Conservation (phyloP, 352 stramenopile genomes). For the Globisporangium nagaii region DNA sequence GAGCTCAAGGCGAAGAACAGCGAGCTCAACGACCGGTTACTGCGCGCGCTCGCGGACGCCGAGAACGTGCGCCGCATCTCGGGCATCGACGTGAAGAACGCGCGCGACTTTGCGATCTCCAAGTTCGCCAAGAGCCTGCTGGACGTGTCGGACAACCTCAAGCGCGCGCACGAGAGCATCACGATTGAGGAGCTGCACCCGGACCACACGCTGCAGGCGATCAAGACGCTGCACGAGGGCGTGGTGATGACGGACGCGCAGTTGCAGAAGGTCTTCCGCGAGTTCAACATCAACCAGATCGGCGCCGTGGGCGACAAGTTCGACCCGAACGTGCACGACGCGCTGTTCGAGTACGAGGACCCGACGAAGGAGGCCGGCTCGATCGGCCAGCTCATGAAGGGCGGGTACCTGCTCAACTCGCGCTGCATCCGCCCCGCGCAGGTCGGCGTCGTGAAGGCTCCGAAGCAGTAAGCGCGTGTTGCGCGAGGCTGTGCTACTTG, state of each 20-base stretch:
- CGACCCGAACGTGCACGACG: slow-evolving; percentile 97
- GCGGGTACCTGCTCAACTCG: slow-evolving; percentile 94
- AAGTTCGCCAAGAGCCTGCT: slow-evolving; percentile 97
- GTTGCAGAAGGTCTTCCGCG: slow-evolving; percentile 94
- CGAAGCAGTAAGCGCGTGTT: slow-evolving; percentile 9
- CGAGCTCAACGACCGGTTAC: slow-evolving; percentile 79
- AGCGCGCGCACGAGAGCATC: slow-evolving; percentile 90
- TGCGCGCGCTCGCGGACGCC: slow-evolving; percentile 94
- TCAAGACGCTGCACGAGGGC: slow-evolving; percentile 72
- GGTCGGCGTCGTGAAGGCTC: slow-evolving; percentile 87
- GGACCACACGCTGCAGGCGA: slow-evolving; percentile 57
- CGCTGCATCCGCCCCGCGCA: slow-evolving; percentile 95
- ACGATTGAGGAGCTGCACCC: slow-evolving; percentile 65
- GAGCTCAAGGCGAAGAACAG: slow-evolving; percentile 67
- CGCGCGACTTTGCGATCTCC: slow-evolving; percentile 92
- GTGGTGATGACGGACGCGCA: slow-evolving; percentile 96
- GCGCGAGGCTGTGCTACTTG: no score
- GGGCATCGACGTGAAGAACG: slow-evolving; percentile 90
- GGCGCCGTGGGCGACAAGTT: slow-evolving; percentile 95
- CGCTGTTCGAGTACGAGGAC: slow-evolving; percentile 97
- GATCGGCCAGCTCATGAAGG: slow-evolving; percentile 96
- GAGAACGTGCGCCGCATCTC: slow-evolving; percentile 97
- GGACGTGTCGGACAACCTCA: slow-evolving; percentile 97
- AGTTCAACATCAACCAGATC: slow-evolving; percentile 90
- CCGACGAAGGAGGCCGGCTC: slow-evolving; percentile 80